Conservation (phyloP, 495 filamentous ascomycete genomes). For the Thozetella sp. region DNA sequence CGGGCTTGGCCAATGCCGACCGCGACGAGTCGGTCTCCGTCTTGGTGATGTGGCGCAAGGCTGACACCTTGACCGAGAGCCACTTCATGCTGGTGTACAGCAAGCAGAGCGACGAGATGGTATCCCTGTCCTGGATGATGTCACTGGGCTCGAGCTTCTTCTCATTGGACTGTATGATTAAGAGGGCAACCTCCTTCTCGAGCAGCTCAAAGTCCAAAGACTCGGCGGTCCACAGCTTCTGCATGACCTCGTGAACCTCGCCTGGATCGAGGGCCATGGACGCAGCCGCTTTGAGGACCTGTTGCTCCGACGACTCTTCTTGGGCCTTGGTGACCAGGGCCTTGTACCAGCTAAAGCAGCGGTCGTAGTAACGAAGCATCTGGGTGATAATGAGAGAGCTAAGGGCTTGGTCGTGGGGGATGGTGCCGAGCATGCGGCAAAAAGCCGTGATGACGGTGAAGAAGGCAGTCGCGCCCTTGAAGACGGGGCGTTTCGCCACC, state of each 20-base stretch:
- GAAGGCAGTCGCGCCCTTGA: slow-evolving; percentile 90
- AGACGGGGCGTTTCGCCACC: slow-evolving; percentile 80
- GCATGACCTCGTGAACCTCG: slow-evolving; percentile 66
- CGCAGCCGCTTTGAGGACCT: slow-evolving; percentile 70
- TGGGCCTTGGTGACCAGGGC: slow-evolving; percentile 61
- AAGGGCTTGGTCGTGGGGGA: slow-evolving; percentile 96
- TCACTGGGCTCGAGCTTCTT: slow-evolving; percentile 70
- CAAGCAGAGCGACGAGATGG: slow-evolving; percentile 79
- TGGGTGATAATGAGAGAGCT: slow-evolving; percentile 87
- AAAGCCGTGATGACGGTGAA: slow-evolving; percentile 85
- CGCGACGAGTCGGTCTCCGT: slow-evolving; percentile 55
- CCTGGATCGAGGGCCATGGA: slow-evolving; percentile 64
- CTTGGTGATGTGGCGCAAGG: slow-evolving; percentile 73
- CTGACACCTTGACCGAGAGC: slow-evolving; percentile 77
- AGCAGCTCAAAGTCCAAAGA: slow-evolving; percentile 41
- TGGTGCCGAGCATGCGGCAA: slow-evolving; percentile 90
- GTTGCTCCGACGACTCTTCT: slow-evolving; percentile 32
- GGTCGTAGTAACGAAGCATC: slow-evolving; percentile 87
- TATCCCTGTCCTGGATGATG: slow-evolving; percentile 87
- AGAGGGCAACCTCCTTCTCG: slow-evolving; percentile 67
- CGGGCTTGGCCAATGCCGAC: slow-evolving; percentile 43
- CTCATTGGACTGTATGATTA: slow-evolving; percentile 66
- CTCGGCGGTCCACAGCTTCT: slow-evolving; percentile 62
- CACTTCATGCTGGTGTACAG: slow-evolving; percentile 98
- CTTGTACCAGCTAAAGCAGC: slow-evolving; percentile 90